Evolutionary conservation across 2,329 filamentous ascomycete species (phyloP).

Genomic region (Lomentospora prolificans): DNA sequence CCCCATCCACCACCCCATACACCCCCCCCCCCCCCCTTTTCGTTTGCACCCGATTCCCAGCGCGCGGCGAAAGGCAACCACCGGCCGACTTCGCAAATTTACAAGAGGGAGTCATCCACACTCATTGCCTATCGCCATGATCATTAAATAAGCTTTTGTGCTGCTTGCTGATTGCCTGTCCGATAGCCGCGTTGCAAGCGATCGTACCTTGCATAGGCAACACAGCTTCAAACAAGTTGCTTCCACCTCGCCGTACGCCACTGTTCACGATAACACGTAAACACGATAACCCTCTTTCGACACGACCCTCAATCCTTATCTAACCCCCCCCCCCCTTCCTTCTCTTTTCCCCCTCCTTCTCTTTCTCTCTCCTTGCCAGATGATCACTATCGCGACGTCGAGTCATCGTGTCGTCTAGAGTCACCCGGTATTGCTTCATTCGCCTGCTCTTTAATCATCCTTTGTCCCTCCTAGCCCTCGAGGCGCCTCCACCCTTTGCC

Average conservation of each 20-base stretch:
- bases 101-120: conserved; percentile 6
- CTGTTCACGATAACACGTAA: background rate
- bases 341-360: too few relatives aligned
- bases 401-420: background rate
- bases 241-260: background rate
- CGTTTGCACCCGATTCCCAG: background rate
- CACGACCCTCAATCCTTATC: conserved; percentile 3
- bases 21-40: too few relatives aligned
- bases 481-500: conserved; percentile 3
- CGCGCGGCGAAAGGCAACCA: conserved; percentile 6
- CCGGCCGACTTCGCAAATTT: conserved; percentile 8
- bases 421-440: conserved; percentile 2
- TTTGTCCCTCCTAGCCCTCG: conserved; percentile 6
- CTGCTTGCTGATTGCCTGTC: conserved; percentile 4
- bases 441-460: background rate
- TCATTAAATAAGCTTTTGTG: background rate
- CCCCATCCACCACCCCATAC: background rate
- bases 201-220: conserved; percentile 9
- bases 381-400: conserved; percentile 1
- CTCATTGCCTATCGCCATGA: background rate
- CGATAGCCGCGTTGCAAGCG: conserved; percentile 1
- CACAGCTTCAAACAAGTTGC: background rate
- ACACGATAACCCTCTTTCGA: conserved; percentile 2
- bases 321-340: background rate
- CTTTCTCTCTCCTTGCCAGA: background rate